Conservation (phyloP, 176 grass and related monocot genomes). For the Lolium rigidum region DNA sequence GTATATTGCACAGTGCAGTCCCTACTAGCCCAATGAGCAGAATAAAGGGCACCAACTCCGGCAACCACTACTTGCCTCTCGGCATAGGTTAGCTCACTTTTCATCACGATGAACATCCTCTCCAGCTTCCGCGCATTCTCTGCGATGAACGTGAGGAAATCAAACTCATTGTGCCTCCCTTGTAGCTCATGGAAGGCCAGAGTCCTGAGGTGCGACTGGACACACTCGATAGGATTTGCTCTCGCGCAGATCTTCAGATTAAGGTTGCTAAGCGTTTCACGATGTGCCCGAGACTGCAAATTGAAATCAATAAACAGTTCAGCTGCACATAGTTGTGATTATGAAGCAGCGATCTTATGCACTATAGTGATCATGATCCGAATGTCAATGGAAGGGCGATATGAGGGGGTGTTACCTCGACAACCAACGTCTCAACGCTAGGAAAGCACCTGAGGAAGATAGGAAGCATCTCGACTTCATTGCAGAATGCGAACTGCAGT, state of each 20-base stretch:
- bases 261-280: not conserved
- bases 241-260: not conserved
- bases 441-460: conserved; percentile 48
- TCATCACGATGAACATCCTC: not conserved
- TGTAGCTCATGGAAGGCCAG: not conserved
- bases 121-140: not conserved
- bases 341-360: not conserved
- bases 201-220: not conserved
- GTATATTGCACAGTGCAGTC: not conserved
- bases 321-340: not conserved
- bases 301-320: not conserved
- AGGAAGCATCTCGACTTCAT: conserved; percentile 22
- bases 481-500: not conserved
- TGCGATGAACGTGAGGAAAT: not conserved
- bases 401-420: not conserved
- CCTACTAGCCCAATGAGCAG: not conserved
- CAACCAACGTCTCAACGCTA: conserved; percentile 10
- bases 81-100: not conserved
- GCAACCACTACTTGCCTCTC: not conserved
- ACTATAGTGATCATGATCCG: not conserved
- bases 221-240: not conserved
- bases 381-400: not conserved
- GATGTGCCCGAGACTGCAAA: not conserved
- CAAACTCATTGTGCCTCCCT: not conserved
- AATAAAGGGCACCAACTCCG: not conserved